A percentile compares a stretch with the other conserved stretches of the same genome.
Evolutionary conservation across 495 filamentous ascomycete genomes (phyloP).

Genomic region (Aspergillus nidulans): DNA sequence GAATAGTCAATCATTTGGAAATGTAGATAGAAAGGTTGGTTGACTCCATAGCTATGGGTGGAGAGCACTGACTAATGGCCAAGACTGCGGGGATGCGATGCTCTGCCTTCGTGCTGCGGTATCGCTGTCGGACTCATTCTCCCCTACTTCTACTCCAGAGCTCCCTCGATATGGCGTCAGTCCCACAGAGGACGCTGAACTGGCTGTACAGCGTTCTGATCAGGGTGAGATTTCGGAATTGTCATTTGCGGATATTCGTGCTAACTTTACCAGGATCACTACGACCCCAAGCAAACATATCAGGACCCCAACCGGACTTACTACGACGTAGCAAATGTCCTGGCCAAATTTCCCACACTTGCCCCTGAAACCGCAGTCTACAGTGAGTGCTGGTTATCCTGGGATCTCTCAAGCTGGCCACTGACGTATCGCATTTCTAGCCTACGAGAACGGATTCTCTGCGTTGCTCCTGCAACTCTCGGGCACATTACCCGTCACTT

Average conservation of each 20-base stretch:
- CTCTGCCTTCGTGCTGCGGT: not conserved
- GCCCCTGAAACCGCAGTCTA: conserved; percentile 94
- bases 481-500: conserved; percentile 81
- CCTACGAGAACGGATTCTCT: conserved; percentile 82
- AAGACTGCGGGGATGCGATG: conserved; percentile 10
- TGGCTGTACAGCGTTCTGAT: conserved; percentile 92
- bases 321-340: conserved; percentile 77
- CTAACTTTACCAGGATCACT: conserved; percentile 68
- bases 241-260: not conserved
- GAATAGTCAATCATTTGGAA: no score
- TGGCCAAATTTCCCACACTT: conserved; percentile 78
- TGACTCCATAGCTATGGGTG: not conserved
- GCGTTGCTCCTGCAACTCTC: conserved; percentile 82
- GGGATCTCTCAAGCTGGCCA: not conserved
- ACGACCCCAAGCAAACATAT: conserved; percentile 86
- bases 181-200: conserved; percentile 82
- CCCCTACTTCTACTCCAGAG: conserved; percentile 2
- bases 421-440: conserved; percentile 37
- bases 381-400: conserved; percentile 53
- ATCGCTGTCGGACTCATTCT: not conserved
- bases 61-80: conserved; percentile 5
- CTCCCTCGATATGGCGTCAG: conserved; percentile 58
- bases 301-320: conserved; percentile 88
- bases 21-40: no score
- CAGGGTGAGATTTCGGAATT: conserved; percentile 50